Percentiles rank a stretch among this genome's conserved stretches.
Conservation (phyloP, 331 rosid genomes). For the Pyrus hybrid region DNA sequence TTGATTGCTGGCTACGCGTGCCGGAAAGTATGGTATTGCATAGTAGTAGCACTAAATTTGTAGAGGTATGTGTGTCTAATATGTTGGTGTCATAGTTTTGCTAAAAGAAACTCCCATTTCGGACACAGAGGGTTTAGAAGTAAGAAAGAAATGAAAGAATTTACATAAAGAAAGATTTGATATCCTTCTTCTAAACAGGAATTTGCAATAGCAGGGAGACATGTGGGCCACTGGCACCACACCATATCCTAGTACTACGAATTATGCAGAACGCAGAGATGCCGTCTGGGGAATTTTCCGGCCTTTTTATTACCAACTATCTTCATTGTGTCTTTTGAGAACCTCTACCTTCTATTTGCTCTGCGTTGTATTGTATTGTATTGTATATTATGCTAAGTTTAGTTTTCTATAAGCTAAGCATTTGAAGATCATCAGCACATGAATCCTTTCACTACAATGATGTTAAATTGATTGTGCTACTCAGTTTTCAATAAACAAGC, state of each 20-base stretch:
- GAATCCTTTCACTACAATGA: not conserved
- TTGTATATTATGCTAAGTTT: not conserved
- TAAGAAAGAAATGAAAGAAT: not conserved
- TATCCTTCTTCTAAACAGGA: not conserved
- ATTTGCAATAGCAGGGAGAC: not conserved
- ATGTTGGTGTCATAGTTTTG: not conserved
- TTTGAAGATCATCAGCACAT: not conserved
- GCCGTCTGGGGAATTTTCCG: not conserved
- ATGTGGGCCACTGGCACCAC: not conserved
- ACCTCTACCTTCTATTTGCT: not conserved
- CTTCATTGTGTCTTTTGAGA: not conserved
- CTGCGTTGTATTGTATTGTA: not conserved
- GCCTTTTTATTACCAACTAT: not conserved
- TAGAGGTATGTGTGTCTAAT: not conserved
- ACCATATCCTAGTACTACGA: not conserved
- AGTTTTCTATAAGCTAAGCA: not conserved
- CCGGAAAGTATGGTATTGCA: not conserved
- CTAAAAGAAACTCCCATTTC: not conserved
- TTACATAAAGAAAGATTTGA: not conserved
- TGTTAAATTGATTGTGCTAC: not conserved
- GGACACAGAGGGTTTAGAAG: not conserved
- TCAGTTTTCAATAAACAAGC: not conserved
- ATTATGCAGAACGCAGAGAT: not conserved
- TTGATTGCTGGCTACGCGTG: not conserved
- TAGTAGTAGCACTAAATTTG: too few species aligned